A percentile compares a stretch with the other conserved stretches of the same genome.
Conservation (phyloP, 2,329 filamentous ascomycete species). For the Triangularia verruculosa region DNA sequence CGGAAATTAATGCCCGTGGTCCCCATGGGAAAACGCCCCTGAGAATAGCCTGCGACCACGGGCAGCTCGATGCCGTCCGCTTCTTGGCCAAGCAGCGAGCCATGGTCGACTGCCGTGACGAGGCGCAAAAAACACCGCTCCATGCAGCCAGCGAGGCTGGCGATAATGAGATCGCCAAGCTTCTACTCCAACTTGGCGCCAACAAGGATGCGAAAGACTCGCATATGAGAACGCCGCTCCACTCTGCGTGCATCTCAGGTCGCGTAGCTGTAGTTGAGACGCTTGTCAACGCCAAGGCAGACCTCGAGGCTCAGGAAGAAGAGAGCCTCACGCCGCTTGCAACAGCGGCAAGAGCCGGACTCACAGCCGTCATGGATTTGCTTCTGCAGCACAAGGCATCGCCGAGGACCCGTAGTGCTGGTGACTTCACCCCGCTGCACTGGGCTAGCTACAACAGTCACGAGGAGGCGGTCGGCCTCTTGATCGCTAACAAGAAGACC, state of each 20-base stretch:
- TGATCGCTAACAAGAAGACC: conserved; percentile 5
- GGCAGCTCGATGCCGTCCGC: conserved; percentile 7
- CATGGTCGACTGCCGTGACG: conserved; percentile 4
- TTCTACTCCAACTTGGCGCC: background rate
- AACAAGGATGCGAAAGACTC: conserved; percentile 9
- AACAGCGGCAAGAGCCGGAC: background rate
- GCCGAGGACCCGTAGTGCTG: conserved; percentile 2
- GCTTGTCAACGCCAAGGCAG: conserved; percentile 6
- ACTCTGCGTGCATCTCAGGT: background rate
- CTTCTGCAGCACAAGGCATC: conserved; percentile 11
- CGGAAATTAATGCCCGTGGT: background rate
- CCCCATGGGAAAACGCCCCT: conserved; percentile 3
- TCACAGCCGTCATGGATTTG: conserved; percentile 4
- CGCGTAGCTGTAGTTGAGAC: background rate
- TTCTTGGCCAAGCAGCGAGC: conserved; percentile 6
- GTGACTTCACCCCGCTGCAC: conserved; percentile 5
- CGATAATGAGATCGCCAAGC: conserved; percentile 2
- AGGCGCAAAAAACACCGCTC: background rate
- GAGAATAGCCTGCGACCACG: conserved; percentile 5
- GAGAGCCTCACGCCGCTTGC: conserved; percentile 6
- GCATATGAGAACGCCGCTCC: conserved; percentile 8
- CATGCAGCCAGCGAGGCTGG: conserved; percentile 4
- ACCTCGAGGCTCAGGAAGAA: conserved; percentile 8
- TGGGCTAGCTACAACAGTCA: conserved; percentile 14
- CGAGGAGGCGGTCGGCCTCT: conserved; percentile 6